A percentile compares a stretch with the other conserved stretches of the same genome.
Evolutionary conservation across 2,329 filamentous ascomycete species (phyloP).

Genomic region (Aspergillus bombycis): DNA sequence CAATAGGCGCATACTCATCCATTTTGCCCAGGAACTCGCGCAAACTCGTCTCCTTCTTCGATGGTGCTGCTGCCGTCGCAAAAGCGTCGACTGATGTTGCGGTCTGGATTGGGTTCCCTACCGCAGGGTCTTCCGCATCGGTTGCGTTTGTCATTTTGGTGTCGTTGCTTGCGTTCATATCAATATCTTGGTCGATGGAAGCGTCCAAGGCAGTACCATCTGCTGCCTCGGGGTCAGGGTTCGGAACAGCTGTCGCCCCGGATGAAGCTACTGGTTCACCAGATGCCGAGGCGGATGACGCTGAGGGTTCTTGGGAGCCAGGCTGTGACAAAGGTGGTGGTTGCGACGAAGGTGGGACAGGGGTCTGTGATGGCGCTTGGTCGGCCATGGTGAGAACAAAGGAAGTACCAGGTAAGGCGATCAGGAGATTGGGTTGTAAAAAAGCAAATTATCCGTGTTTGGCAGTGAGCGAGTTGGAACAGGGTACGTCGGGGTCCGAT

Average conservation of each 20-base stretch:
- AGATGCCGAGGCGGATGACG: slow-evolving; percentile 22
- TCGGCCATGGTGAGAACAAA: slow-evolving; percentile 37
- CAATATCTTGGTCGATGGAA: slow-evolving; percentile 42
- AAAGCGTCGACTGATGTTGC: slow-evolving; percentile 46
- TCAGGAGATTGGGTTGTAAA: slow-evolving; percentile 13
- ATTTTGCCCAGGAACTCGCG: slow-evolving; percentile 94
- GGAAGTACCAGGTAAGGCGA: background rate
- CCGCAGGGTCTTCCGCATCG: slow-evolving; percentile 17
- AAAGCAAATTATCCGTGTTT: slow-evolving; percentile 10
- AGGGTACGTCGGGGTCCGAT: slow-evolving; percentile 4
- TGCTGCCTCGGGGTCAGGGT: slow-evolving; percentile 29
- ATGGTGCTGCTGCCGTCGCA: slow-evolving; percentile 58
- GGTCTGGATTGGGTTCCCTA: slow-evolving; percentile 25
- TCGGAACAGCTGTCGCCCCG: slow-evolving; percentile 22
- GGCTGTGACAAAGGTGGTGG: slow-evolving; percentile 27
- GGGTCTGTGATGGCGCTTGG: slow-evolving; percentile 30
- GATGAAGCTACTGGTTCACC: slow-evolving; percentile 19
- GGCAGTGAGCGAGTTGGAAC: slow-evolving; percentile 10
- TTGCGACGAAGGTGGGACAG: slow-evolving; percentile 21
- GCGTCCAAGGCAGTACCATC: slow-evolving; percentile 34
- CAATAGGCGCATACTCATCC: slow-evolving; percentile 97
- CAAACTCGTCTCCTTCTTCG: slow-evolving; percentile 87
- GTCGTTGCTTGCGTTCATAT: slow-evolving; percentile 34
- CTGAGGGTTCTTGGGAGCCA: slow-evolving; percentile 27
- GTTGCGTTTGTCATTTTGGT: slow-evolving; percentile 22